Conservation (phyloP, 345 rosid genomes). For the Streptanthus diversifolius region DNA sequence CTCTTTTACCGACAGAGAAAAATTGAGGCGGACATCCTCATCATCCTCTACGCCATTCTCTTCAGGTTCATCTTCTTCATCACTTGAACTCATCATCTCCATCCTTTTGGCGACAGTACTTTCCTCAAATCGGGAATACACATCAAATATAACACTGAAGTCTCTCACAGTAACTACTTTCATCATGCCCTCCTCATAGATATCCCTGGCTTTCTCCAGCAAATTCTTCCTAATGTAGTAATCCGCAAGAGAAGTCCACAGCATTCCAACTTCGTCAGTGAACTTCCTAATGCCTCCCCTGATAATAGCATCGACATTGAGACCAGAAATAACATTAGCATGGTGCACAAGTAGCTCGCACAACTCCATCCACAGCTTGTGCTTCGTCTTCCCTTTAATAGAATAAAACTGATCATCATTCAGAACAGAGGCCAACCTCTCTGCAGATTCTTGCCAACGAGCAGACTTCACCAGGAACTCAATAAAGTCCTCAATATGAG, state of each 20-base stretch:
- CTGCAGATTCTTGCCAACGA: constrained; percentile 91
- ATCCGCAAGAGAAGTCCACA: constrained; percentile 95
- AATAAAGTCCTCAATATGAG: constrained; percentile 82
- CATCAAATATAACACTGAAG: constrained; percentile 85
- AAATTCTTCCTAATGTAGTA: constrained; percentile 82
- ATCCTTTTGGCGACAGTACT: constrained; percentile 68
- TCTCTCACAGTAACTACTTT: constrained; percentile 91
- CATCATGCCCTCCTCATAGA: constrained; percentile 93
- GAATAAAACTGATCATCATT: constrained; percentile 85
- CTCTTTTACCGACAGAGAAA: constrained; percentile 47
- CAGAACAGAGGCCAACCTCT: constrained; percentile 82
- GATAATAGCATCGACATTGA: constrained; percentile 89
- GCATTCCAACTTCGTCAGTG: constrained; percentile 83
- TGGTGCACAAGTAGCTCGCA: constrained; percentile 82
- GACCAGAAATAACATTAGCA: constrained; percentile 76
- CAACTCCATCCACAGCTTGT: constrained; percentile 85
- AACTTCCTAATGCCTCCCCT: constrained; percentile 95
- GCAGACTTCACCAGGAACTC: constrained; percentile 79
- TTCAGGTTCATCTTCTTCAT: constrained; percentile 53
- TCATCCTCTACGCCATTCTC: constrained; percentile 50
- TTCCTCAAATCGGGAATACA: constrained; percentile 79
- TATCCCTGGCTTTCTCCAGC: constrained; percentile 87
- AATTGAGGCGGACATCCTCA: constrained; percentile 67
- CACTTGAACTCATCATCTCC: constrained; percentile 60
- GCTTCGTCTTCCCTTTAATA: constrained; percentile 85